Evolutionary conservation across 75 land plant genomes (phyloP).

Genomic region (Pinus albicaulis): DNA sequence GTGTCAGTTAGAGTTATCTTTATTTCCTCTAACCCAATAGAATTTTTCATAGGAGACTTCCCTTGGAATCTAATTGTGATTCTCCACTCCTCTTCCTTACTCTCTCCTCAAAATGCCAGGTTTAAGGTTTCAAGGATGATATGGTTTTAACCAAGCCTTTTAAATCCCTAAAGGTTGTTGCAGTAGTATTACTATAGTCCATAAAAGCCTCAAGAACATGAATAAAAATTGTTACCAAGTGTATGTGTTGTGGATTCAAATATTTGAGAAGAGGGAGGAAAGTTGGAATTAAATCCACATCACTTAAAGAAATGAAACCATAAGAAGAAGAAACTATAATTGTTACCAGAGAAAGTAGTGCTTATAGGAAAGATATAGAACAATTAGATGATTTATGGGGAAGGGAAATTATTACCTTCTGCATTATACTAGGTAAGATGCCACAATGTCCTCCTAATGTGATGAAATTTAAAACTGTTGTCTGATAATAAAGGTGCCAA

Average conservation of each 20-base stretch:
- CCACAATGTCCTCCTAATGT: conserved; percentile 88
- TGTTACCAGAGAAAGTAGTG: conserved; percentile 76
- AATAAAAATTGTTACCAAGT: conserved; percentile 84
- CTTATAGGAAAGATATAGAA: conserved; percentile 81
- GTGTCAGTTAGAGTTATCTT: conserved; percentile 54
- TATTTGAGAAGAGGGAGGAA: conserved; percentile 86
- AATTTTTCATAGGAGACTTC: conserved; percentile 24
- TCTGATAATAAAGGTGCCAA: conserved; percentile 78
- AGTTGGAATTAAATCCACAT: conserved; percentile 86
- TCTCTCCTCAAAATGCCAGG: conserved; percentile 49
- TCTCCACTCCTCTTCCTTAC: conserved; percentile 30
- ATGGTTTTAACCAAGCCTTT: conserved; percentile 88
- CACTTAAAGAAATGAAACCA: conserved; percentile 83
- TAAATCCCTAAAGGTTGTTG: conserved; percentile 80
- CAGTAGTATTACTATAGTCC: conserved; percentile 95
- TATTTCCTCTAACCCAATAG: conserved; percentile 15
- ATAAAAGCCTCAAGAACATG: conserved; percentile 88
- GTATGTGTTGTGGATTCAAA: conserved; percentile 68
- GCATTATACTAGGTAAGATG: conserved; percentile 84
- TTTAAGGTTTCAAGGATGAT: conserved; percentile 70
- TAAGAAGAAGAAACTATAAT: conserved; percentile 88
- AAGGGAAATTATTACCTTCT: conserved; percentile 80
- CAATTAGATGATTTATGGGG: conserved; percentile 40
- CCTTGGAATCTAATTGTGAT: conserved; percentile 18
- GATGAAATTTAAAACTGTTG: conserved; percentile 64